Evolutionary conservation across 177 flowering plant species (phyloP), one percentile per base, ranked within the genome.

Genomic region (Tripterygium wilfordii): DNA sequence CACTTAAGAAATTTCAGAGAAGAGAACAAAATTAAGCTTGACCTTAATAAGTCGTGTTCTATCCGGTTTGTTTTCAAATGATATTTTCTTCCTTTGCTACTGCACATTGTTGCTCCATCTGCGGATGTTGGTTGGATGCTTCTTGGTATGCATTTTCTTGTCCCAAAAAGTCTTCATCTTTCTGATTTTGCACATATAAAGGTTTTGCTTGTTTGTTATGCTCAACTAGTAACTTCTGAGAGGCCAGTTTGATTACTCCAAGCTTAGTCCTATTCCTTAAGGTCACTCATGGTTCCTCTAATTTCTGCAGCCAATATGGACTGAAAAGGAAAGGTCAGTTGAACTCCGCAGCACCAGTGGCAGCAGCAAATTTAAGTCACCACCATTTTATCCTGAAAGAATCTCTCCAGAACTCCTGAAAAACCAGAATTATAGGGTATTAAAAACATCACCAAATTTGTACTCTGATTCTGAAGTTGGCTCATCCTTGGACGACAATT

Each of bases 281-380:
- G 44, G 2, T 36, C 27, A 14, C 17, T 32, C n/a, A 13, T 16
- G 35, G 39, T 55, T 35, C 3, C 44, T 43, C 56, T 10, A 10
- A 17, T 24, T 29, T 8, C 36, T 44, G 74, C 78, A 80, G 95
- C 95, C 95, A 63, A 70, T 80, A 24, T 85, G 89, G 85, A 37
- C 52, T 24, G 89, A 74, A 54, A 72, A 51, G 58, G 77, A 75
- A n/a, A 53, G 39, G 40, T 72, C 81, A n/a, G 63, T 49, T 49
- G 86, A 82, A 36, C 49, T 63, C 20, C 36, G 14, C 8, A 55
- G 62, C 49, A 63, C 48, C 48, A 53, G 38, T 18, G 39, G 54
- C 33, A 69, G 57, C 62, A 56, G 52, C 49, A 68, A 56, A 10
- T 38, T 73, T 39, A 67, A 51, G 54, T 61, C 70, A 37, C 60